Evolutionary conservation across 2,329 filamentous ascomycete species (phyloP).

Genomic region (Scedosporium dehoogii): DNA sequence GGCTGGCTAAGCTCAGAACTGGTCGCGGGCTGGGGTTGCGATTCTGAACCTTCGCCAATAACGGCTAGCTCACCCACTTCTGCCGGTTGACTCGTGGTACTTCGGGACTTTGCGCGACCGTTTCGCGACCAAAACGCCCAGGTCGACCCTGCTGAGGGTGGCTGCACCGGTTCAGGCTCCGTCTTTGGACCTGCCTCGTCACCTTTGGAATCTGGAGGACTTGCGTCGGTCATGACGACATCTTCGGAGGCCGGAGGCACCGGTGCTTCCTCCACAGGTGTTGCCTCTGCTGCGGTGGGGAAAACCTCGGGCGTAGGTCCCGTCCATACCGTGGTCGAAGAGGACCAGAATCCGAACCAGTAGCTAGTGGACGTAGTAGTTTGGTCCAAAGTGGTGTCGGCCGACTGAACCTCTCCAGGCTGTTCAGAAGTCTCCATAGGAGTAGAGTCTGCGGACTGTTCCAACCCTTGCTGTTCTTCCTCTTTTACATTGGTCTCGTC

Average conservation of each 20-base stretch:
- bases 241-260: slow-evolving; percentile 25
- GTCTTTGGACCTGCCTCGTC: slow-evolving; percentile 15
- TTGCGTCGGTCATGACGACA: slow-evolving; percentile 32
- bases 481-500: neutral
- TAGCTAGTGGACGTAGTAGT: slow-evolving; percentile 13
- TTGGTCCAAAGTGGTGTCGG: neutral
- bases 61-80: slow-evolving; percentile 47
- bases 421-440: neutral
- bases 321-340: slow-evolving; percentile 11
- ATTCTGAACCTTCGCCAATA: slow-evolving; percentile 45
- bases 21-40: slow-evolving; percentile 38
- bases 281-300: slow-evolving; percentile 6
- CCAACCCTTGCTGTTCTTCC: neutral
- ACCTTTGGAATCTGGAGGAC: slow-evolving; percentile 12
- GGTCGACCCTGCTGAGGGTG: slow-evolving; percentile 44
- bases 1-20: slow-evolving; percentile 30
- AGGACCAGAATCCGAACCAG: slow-evolving; percentile 32
- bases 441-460: neutral
- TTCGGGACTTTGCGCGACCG: slow-evolving; percentile 24
- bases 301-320: neutral
- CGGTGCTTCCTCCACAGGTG: slow-evolving; percentile 13
- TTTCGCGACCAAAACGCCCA: slow-evolving; percentile 77
- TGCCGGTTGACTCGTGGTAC: slow-evolving; percentile 11
- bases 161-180: slow-evolving; percentile 23
- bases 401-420: neutral